Base-by-base conservation (phyloP, 306 rosid genomes). In the Arachis stenosperma region DNA sequence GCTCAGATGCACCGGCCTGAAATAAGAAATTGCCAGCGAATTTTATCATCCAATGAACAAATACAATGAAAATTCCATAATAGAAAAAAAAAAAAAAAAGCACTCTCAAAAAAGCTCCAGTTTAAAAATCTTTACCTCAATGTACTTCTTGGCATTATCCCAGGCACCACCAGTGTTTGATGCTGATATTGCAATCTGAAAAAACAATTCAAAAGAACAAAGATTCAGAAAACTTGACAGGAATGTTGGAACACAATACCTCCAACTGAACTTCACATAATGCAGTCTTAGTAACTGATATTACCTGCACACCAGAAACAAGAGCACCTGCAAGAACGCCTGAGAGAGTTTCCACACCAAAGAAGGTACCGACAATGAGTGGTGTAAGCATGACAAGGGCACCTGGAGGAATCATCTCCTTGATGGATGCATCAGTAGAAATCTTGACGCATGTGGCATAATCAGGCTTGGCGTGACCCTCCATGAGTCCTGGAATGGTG, bases 381-480 rank as follows among this genome's bases (percentile, higher is more conserved):
- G 96, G 96, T 15, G 96, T 90, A 40, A 90, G 96, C 87, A 87
- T 90, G 82, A 90, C 92, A 33, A 90, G 92, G 60, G 92, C 92
- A 69, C 96, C 96, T 0, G 92, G 96, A 58, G 96, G 96, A 75
- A 90, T 87, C 96, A 90, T 90, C 85, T 87, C 96, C 86, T 84
- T 90, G 84, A 90, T 78, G 78, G 96, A 90, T n/a, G 96, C 96
- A 70, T 87, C 96, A 8, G 92, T 90, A 15, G 96, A 90, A 76
- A 90, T 90, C 85, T 90, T 90, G 68, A 87, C 92, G 7, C 96
- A 87, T 17, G 96, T 90, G 13, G 96, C 92, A 68, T 90, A 90
- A 58, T 90, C 96, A 1, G 96, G 92, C 85, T 87, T 90, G 33
- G 88, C 80, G 40, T 0, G 63, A 39, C 96, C 96, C 83, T 90